Percentiles rank a stretch among this genome's conserved stretches.
Evolutionary conservation across 495 filamentous ascomycete species (phyloP).

Genomic region (Tuber indicum): DNA sequence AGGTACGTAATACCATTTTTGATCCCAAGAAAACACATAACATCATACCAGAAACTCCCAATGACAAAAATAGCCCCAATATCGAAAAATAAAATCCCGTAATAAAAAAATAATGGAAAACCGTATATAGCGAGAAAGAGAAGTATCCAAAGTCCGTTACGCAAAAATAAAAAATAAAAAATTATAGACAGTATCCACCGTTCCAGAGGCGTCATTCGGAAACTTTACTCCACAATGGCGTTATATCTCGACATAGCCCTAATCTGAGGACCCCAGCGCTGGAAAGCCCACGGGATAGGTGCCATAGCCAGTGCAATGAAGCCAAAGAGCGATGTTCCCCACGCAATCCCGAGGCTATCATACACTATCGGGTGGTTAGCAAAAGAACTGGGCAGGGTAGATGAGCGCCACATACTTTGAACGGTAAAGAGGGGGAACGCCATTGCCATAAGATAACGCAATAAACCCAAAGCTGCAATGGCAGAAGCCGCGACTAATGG

Average conservation of each 20-base stretch:
- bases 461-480: conserved; percentile 57
- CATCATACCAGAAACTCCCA: conserved; percentile 1
- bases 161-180: neutral
- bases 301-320: conserved; percentile 55
- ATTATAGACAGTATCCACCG: neutral
- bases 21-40: neutral
- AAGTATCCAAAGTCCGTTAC: neutral
- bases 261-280: conserved; percentile 49
- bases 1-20: neutral
- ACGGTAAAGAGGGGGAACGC: conserved; percentile 61
- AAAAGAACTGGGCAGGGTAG: neutral
- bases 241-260: conserved; percentile 48
- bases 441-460: conserved; percentile 57
- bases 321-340: conserved; percentile 56
- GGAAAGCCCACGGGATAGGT: conserved; percentile 54
- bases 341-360: conserved; percentile 51
- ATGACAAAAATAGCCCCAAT: neutral
- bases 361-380: conserved; percentile 49
- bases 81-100: neutral
- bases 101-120: conserved; percentile 3
- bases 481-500: conserved; percentile 50
- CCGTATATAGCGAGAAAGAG: neutral
- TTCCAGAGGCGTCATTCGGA: neutral
- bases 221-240: conserved; percentile 23
- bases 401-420: conserved; percentile 46